These are phyloP conservation scores for Fusarium cyanostomum DNA, from an alignment of 2,329 filamentous ascomycete genomes.

Conservation along the genomic window DNA sequence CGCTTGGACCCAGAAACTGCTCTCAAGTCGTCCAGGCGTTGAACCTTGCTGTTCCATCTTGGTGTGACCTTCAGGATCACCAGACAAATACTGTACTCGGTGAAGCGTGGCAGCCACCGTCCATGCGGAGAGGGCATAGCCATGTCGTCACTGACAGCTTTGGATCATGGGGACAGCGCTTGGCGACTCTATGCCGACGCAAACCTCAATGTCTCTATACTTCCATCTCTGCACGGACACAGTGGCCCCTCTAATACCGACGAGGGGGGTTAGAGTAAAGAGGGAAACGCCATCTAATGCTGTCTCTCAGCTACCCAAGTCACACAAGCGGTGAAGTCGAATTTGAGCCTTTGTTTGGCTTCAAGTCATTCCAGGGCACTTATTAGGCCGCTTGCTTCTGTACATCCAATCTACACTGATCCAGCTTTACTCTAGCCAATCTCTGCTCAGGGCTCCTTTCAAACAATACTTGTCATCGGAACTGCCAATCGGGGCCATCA, in stretches of 20 bases:
- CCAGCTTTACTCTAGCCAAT: not conserved
- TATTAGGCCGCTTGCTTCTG: too few relatives aligned
- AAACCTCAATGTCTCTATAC: not conserved
- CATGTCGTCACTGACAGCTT: not conserved
- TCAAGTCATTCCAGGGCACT: too few relatives aligned
- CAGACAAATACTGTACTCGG: too few relatives aligned
- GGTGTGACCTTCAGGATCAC: not conserved
- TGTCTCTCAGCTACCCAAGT: too few relatives aligned
- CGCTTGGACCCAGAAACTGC: too few relatives aligned
- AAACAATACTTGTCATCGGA: not conserved
- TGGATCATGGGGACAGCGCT: not conserved
- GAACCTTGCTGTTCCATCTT: too few relatives aligned
- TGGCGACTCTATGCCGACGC: not conserved
- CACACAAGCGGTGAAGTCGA: not conserved
- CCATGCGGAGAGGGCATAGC: not conserved
- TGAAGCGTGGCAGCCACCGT: not conserved
- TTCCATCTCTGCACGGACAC: too few relatives aligned
- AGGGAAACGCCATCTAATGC: too few relatives aligned
- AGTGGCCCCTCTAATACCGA: too few relatives aligned
- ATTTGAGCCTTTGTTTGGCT: too few relatives aligned
- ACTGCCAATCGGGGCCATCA: conserved; percentile 4
- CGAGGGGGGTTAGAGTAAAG: too few relatives aligned
- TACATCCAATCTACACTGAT: not conserved
- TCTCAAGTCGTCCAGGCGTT: too few relatives aligned
- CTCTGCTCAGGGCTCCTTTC: not conserved